Percentiles rank a stretch among this genome's conserved stretches.
Conservation (phyloP, 768 basidiomycete genomes). For the Krasilnikovozyma curviuscula region DNA sequence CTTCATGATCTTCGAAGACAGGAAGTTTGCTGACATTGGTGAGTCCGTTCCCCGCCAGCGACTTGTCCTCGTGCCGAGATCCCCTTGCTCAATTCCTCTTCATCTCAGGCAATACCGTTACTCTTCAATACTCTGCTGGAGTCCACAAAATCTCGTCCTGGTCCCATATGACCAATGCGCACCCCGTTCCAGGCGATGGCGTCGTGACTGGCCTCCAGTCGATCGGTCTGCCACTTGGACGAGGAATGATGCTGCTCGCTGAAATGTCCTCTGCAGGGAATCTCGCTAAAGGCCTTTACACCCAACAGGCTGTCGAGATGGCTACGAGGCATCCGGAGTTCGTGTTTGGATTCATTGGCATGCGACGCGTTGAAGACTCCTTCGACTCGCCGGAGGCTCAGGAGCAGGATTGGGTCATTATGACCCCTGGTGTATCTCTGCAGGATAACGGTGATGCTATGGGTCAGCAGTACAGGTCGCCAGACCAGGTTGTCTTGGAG, state of each 20-base stretch:
- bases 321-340: conserved; percentile 53
- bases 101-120: conserved; percentile 86
- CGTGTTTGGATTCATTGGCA: conserved; percentile 91
- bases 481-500: conserved; percentile 56
- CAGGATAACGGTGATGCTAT: conserved; percentile 58
- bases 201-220: conserved; percentile 75
- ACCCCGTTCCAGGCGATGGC: conserved; percentile 86
- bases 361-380: conserved; percentile 51
- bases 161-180: conserved; percentile 95
- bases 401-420: conserved; percentile 65
- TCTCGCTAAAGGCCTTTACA: conserved; percentile 66
- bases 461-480: conserved; percentile 92
- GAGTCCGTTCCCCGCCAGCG: conserved; percentile 15
- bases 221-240: conserved; percentile 61
- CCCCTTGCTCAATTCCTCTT: background rate
- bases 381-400: conserved; percentile 20
- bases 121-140: conserved; percentile 80
- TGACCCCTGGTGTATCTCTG: conserved; percentile 83
- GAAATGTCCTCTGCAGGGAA: conserved; percentile 89
- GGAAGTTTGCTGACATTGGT: conserved; percentile 99
- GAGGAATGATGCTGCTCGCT: conserved; percentile 76
- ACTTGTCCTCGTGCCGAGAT: background rate
- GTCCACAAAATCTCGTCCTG: conserved; percentile 83
- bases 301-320: conserved; percentile 66
- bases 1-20: conserved; percentile 92